phyloP scores from a whole-genome alignment of 441 rosid species.

The Euphorbia neoarborescens region DNA sequence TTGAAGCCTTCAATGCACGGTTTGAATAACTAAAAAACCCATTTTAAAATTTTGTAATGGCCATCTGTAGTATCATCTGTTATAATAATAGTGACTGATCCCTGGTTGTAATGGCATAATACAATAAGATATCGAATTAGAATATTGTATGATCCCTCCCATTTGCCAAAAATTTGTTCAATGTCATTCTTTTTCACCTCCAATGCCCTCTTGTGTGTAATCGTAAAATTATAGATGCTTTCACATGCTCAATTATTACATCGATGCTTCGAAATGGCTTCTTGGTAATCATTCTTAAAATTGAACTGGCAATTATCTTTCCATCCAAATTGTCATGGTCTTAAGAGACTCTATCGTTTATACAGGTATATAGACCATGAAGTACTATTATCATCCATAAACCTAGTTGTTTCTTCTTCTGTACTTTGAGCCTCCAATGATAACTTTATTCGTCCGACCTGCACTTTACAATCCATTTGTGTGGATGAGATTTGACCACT shows the following conservation, averaged over 20 bases:
- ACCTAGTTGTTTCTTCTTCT: background rate
- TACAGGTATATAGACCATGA: background rate
- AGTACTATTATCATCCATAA: background rate
- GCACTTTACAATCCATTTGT: no score
- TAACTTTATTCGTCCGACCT: background rate
- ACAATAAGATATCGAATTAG: no score
- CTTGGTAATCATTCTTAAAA: background rate
- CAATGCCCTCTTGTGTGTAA: background rate
- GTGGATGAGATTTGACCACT: no score
- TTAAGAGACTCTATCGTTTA: background rate
- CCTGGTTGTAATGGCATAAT: no score
- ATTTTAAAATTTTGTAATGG: no score
- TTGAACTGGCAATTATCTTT: background rate
- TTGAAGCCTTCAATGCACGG: no score
- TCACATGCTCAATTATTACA: background rate
- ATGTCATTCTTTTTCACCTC: background rate
- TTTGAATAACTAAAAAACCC: no score
- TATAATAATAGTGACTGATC: no score
- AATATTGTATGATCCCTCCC: no score
- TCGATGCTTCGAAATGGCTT: background rate
- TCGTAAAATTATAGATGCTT: background rate
- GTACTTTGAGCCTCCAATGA: background rate
- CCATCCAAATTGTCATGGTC: background rate
- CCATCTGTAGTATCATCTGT: no score
- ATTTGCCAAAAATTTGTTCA: no score